Evolutionary conservation across 2,329 filamentous ascomycete species (phyloP).

Genomic region (Escovopsis sp.): DNA sequence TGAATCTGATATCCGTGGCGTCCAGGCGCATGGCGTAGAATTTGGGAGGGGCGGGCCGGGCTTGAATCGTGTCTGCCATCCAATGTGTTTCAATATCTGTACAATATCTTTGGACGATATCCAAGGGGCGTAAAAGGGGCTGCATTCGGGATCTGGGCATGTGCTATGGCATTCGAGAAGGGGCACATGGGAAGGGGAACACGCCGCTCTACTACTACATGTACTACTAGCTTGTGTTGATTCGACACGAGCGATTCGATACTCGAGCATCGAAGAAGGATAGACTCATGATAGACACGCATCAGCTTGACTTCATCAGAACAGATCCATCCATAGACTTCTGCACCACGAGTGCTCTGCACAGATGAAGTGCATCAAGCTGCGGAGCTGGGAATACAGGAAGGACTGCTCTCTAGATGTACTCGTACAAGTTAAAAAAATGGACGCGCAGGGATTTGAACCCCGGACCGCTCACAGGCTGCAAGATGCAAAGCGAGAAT

Average conservation of each 20-base stretch:
- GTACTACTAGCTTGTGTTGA: no score
- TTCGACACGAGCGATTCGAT: conserved; percentile 3
- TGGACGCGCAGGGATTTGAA: conserved; percentile 1
- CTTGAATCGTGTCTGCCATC: no score
- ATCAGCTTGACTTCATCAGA: background rate
- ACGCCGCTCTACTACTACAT: conserved; percentile 22
- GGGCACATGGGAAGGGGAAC: conserved; percentile 9
- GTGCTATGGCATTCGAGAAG: no score
- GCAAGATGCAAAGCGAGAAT: conserved; percentile 1
- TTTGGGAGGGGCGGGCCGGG: no score
- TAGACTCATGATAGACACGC: conserved; percentile 7
- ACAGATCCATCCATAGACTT: no score
- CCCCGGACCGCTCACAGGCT: background rate
- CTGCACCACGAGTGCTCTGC: no score
- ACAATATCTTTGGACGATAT: conserved; percentile 9
- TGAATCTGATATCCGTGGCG: conserved; percentile 6
- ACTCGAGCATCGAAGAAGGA: conserved; percentile 5
- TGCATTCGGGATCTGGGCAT: conserved; percentile 12
- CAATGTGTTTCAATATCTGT: conserved; percentile 19
- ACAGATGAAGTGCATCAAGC: background rate
- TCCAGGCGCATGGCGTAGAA: conserved; percentile 9
- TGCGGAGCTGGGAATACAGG: no score
- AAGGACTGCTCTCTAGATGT: no score
- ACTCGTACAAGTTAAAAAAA: background rate
- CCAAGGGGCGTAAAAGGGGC: conserved; percentile 4